Evolutionary conservation across 768 basidiomycete genomes (phyloP).

Genomic region (Boletus tomentosulus): DNA sequence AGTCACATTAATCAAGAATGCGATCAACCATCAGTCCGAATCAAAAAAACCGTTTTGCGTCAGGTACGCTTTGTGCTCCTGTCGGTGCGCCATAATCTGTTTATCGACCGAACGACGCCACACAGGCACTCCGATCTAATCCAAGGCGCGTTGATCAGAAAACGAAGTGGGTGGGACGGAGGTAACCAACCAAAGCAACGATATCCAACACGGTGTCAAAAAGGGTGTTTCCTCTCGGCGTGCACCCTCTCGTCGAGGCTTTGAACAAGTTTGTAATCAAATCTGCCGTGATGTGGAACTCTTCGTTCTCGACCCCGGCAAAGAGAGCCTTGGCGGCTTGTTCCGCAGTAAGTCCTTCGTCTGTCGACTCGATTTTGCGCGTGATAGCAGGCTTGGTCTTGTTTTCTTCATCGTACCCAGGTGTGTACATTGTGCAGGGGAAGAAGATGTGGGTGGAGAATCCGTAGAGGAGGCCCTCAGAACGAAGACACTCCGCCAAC

Average conservation of each 20-base stretch:
- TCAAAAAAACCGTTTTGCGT: conserved; percentile 41
- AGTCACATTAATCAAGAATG: not conserved
- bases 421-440: conserved; percentile 75
- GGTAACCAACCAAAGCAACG: conserved; percentile 41
- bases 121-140: conserved; percentile 47
- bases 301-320: conserved; percentile 64
- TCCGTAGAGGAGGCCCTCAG: conserved; percentile 73
- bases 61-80: conserved; percentile 47
- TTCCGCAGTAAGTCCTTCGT: conserved; percentile 61
- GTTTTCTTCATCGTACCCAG: conserved; percentile 75
- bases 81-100: conserved; percentile 40
- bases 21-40: conserved; percentile 1
- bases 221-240: conserved; percentile 56
- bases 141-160: not conserved
- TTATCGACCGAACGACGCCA: conserved; percentile 51
- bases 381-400: conserved; percentile 72
- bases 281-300: conserved; percentile 74
- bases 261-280: conserved; percentile 65
- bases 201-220: conserved; percentile 45
- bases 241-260: conserved; percentile 56
- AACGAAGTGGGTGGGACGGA: not conserved
- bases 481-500: conserved; percentile 77
- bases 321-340: conserved; percentile 56
- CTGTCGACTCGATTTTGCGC: conserved; percentile 70
- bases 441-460: conserved; percentile 79